A percentile compares a stretch with the other conserved stretches of the same genome.
Conservation (phyloP, 345 rosid genomes). For the Eucalyptus cloeziana region DNA sequence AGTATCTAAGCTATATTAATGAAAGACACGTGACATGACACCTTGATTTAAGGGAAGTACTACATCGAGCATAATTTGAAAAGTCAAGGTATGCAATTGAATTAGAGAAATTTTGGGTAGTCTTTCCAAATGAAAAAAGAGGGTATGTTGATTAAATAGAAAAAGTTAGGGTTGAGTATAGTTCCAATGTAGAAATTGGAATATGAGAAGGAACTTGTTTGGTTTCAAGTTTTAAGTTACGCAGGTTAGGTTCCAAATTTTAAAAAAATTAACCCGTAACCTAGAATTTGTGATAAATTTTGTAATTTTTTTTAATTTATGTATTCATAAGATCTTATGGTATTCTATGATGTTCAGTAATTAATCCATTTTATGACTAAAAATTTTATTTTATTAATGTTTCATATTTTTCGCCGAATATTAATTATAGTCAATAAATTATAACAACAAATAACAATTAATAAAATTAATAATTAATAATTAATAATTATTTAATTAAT, state of each 20-base stretch:
- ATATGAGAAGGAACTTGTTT: accelerated
- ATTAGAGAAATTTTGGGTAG: neutral
- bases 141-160: neutral
- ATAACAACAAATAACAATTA: accelerated
- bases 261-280: too few relatives aligned
- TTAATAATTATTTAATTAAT: too few relatives aligned
- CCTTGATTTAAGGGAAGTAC: neutral
- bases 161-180: too few relatives aligned
- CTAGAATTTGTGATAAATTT: accelerated
- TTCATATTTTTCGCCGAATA: accelerated
- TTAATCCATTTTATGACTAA: accelerated
- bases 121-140: neutral
- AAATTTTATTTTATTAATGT: too few relatives aligned
- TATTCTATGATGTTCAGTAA: too few relatives aligned
- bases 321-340: accelerated
- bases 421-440: accelerated
- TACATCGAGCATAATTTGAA: neutral
- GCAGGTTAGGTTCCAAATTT: accelerated
- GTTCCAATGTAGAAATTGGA: too few relatives aligned
- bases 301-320: too few relatives aligned
- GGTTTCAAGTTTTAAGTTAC: accelerated
- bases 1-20: neutral
- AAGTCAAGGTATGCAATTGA: neutral
- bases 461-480: too few relatives aligned
- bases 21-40: neutral